These are phyloP conservation scores for Alternaria brassicae DNA, from an alignment of 2,329 filamentous ascomycete species.

Conservation along the genomic window DNA sequence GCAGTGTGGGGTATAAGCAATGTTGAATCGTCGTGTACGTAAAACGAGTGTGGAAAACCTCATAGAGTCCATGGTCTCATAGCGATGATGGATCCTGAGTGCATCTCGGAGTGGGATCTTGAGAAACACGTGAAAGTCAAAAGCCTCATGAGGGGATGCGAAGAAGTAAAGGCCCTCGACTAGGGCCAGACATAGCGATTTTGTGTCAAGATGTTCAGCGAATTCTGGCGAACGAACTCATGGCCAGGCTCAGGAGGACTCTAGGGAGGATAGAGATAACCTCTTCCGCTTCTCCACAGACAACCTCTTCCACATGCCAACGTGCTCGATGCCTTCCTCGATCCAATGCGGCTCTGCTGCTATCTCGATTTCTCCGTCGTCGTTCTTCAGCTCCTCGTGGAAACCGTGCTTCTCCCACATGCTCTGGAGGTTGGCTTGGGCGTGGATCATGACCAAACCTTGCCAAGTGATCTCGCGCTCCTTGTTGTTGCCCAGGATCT, in stretches of 20 bases:
- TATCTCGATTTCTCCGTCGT: constrained; percentile 41
- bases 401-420: constrained; percentile 80
- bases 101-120: not conserved
- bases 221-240: not conserved
- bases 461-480: constrained; percentile 65
- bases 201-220: not conserved
- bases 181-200: not conserved
- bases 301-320: constrained; percentile 77
- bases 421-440: constrained; percentile 70
- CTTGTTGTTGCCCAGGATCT: constrained; percentile 52
- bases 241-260: not conserved
- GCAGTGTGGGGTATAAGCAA: constrained; percentile 12
- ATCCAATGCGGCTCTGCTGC: constrained; percentile 63
- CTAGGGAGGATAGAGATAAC: constrained; percentile 19
- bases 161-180: not conserved
- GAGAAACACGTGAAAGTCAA: not conserved
- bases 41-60: not conserved
- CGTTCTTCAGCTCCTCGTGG: constrained; percentile 74
- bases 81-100: not conserved
- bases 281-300: constrained; percentile 19
- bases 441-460: constrained; percentile 80
- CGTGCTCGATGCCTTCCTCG: constrained; percentile 84
- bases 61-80: not conserved
- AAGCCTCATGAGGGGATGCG: too few relatives aligned
- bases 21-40: not conserved